Conservation (phyloP, 2,329 filamentous ascomycete genomes). For the Ceratocystis colombiana region DNA sequence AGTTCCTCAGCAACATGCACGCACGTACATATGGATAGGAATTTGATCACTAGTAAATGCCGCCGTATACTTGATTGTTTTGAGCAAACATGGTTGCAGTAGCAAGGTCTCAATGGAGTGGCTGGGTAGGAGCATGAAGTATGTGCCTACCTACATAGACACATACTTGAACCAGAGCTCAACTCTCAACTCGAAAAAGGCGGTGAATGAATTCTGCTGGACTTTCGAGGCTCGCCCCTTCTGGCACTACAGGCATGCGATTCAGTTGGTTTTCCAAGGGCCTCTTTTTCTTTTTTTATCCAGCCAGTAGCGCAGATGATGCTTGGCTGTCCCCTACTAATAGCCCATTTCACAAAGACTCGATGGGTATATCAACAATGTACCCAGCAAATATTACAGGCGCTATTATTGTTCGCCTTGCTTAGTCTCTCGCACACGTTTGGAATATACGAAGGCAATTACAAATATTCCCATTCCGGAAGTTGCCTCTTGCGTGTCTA, state of each 20-base stretch:
- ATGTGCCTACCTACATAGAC: not conserved
- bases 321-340: too few relatives aligned
- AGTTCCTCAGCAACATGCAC: too few relatives aligned
- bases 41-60: not conserved
- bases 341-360: too few relatives aligned
- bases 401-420: too few relatives aligned
- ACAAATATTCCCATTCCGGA: not conserved
- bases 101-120: conserved; percentile 1
- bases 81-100: not conserved
- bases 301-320: too few relatives aligned
- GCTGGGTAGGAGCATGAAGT: conserved; percentile 13
- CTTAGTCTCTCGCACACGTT: too few relatives aligned
- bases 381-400: too few relatives aligned
- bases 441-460: too few relatives aligned
- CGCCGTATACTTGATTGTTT: not conserved
- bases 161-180: not conserved
- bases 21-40: not conserved
- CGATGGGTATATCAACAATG: too few relatives aligned
- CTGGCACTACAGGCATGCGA: not conserved
- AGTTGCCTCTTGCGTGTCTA: not conserved
- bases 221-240: not conserved
- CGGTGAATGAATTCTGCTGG: conserved; percentile 10
- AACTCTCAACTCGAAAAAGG: not conserved
- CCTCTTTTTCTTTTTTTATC: too few relatives aligned
- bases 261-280: not conserved